Evolutionary conservation across 2,329 filamentous ascomycete species (phyloP).

Genomic region (Alternaria conjuncta): DNA sequence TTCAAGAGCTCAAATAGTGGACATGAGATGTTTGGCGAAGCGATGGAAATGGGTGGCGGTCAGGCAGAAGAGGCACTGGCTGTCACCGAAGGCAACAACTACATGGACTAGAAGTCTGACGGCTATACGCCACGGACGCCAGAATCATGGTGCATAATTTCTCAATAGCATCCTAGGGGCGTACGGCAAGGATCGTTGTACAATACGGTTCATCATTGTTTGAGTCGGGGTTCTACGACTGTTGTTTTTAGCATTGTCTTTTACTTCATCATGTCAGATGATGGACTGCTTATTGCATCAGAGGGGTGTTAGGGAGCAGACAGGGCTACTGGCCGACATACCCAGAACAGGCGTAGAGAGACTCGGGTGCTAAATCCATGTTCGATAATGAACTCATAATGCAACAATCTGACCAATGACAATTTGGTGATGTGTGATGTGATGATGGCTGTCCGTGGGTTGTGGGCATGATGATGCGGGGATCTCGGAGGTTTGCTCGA

Average conservation of each 20-base stretch:
- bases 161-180: constrained; percentile 19
- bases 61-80: constrained; percentile 49
- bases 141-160: constrained; percentile 4
- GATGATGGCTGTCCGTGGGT: background rate
- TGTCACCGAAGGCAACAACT: constrained; percentile 43
- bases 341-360: constrained; percentile 23
- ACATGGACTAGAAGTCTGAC: constrained; percentile 36
- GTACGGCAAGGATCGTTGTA: constrained; percentile 12
- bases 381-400: constrained; percentile 16
- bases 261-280: constrained; percentile 4
- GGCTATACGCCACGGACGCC: background rate
- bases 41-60: constrained; percentile 44
- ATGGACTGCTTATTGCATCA: constrained; percentile 15
- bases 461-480: constrained; percentile 13
- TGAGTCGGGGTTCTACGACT: constrained; percentile 1
- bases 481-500: constrained; percentile 15
- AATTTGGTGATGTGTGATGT: background rate
- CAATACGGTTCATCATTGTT: constrained; percentile 2
- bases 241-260: constrained; percentile 16
- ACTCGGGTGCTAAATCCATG: constrained; percentile 13
- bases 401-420: background rate
- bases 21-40: constrained; percentile 46
- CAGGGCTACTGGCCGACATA: constrained; percentile 19
- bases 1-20: constrained; percentile 48
- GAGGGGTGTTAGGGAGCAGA: constrained; percentile 18